A percentile compares a stretch with the other conserved stretches of the same genome.
phyloP scores from a whole-genome alignment of 2,329 filamentous ascomycete genomes.

The Gaeumannomyces tritici region DNA sequence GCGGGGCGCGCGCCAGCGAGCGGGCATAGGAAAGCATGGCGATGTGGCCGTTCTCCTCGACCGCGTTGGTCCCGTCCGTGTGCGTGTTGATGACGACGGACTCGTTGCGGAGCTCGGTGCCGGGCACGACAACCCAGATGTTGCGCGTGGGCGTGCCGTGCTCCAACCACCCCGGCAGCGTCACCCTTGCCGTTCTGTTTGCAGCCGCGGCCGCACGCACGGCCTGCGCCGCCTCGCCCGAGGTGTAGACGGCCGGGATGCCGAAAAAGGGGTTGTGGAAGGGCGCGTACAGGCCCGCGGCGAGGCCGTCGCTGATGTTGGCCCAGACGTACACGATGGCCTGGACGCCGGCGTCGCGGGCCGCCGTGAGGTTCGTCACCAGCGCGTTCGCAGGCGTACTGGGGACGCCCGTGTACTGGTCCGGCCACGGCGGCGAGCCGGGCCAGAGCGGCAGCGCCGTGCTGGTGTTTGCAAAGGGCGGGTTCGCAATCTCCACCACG shows the following conservation, averaged over 20 bases:
- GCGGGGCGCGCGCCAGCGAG: not conserved
- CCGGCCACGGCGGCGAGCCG: not conserved
- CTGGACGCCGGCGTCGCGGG: not conserved
- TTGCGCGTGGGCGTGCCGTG: not conserved
- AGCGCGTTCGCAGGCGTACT: not conserved
- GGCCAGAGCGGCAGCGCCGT: not conserved
- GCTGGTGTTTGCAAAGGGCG: not conserved
- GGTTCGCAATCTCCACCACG: not conserved
- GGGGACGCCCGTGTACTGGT: not conserved
- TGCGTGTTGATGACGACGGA: slow-evolving; percentile 1
- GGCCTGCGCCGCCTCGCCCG: not conserved
- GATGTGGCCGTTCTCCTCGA: slow-evolving; percentile 3
- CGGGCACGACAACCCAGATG: slow-evolving; percentile 1
- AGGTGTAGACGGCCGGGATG: not conserved
- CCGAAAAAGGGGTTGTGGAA: not conserved
- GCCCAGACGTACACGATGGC: slow-evolving; percentile 3
- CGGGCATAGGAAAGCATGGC: not conserved
- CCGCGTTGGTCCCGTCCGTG: slow-evolving; percentile 3
- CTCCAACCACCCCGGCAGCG: not conserved
- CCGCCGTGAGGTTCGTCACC: not conserved
- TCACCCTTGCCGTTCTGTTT: not conserved
- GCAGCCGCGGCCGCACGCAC: not conserved
- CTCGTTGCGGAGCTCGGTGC: not conserved
- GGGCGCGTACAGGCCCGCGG: slow-evolving; percentile 1
- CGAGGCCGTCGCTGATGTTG: not conserved